phyloP scores from a whole-genome alignment of 768 basidiomycete species.

The Collybia mongolica region DNA sequence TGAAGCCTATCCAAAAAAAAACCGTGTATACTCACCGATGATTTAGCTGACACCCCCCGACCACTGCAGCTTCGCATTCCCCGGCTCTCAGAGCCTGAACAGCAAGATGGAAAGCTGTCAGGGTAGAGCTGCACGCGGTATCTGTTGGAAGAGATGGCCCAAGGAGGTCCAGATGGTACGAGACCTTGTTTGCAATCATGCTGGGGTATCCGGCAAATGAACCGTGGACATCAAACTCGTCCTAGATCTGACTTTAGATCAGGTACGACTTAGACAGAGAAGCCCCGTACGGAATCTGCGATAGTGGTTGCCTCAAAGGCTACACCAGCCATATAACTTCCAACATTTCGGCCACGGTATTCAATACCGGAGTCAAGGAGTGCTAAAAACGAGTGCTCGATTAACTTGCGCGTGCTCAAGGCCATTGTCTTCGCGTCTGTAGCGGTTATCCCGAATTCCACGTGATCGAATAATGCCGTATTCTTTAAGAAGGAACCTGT shows the following conservation, averaged over 20 bases:
- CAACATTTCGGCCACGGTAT: conserved; percentile 35
- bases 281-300: conserved; percentile 12
- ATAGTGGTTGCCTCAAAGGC: conserved; percentile 15
- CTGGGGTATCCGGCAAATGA: conserved; percentile 31
- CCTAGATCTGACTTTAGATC: conserved; percentile 19
- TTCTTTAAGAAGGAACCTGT: conserved; percentile 29
- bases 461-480: conserved; percentile 24
- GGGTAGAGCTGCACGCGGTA: conserved; percentile 48
- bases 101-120: conserved; percentile 48
- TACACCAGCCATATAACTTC: conserved; percentile 34
- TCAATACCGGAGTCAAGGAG: conserved; percentile 43
- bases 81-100: conserved; percentile 40
- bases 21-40: conserved; percentile 25
- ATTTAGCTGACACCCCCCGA: conserved; percentile 44
- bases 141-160: conserved; percentile 52
- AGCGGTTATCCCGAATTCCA: conserved; percentile 32
- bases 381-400: conserved; percentile 27
- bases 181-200: conserved; percentile 39
- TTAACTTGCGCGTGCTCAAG: conserved; percentile 24
- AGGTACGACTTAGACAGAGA: background rate
- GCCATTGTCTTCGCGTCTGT: conserved; percentile 31
- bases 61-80: conserved; percentile 47
- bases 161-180: conserved; percentile 36
- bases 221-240: conserved; percentile 29
- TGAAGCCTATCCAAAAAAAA: background rate